A percentile compares a stretch with the other conserved stretches of the same genome.
phyloP scores from a whole-genome alignment of 495 filamentous ascomycete genomes.

The Durotheca rogersii region DNA sequence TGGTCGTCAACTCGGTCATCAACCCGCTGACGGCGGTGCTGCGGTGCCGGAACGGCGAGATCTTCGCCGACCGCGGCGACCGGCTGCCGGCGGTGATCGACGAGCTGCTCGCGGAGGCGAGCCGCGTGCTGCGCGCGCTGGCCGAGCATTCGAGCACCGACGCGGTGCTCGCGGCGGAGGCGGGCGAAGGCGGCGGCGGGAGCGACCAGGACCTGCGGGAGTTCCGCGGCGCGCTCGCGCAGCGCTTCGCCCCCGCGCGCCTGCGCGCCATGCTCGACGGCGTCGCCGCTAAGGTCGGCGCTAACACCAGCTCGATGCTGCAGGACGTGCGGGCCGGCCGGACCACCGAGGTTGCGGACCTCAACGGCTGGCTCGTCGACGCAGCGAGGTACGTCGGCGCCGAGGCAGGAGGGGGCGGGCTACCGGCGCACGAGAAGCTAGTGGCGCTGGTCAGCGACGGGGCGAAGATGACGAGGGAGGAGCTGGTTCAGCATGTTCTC shows the following conservation, averaged over 20 bases:
- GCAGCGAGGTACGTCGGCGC: conserved; percentile 33
- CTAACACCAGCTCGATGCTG: conserved; percentile 77
- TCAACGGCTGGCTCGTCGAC: conserved; percentile 79
- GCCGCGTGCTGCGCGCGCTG: conserved; percentile 57
- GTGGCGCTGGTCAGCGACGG: conserved; percentile 30
- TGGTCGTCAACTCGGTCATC: conserved; percentile 77
- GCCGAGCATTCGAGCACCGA: conserved; percentile 28
- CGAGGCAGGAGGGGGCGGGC: conserved; percentile 10
- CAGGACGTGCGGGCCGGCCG: conserved; percentile 67
- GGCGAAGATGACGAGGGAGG: conserved; percentile 17
- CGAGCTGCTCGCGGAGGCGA: conserved; percentile 64
- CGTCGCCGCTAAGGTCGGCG: conserved; percentile 60
- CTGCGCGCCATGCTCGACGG: conserved; percentile 30
- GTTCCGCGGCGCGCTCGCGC: conserved; percentile 52
- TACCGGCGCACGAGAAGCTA: conserved; percentile 35
- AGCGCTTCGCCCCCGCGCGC: conserved; percentile 25
- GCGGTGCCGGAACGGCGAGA: conserved; percentile 68
- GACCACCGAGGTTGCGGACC: conserved; percentile 74
- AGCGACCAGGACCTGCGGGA: conserved; percentile 57
- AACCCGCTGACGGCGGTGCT: conserved; percentile 78
- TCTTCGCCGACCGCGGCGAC: conserved; percentile 62
- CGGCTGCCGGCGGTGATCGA: conserved; percentile 51
- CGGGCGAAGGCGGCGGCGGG: neutral
- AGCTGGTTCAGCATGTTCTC: conserved; percentile 20
- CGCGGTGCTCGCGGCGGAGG: conserved; percentile 18